Evolutionary conservation across 768 basidiomycete species (phyloP).

Genomic region (Suillus occidentalis): DNA sequence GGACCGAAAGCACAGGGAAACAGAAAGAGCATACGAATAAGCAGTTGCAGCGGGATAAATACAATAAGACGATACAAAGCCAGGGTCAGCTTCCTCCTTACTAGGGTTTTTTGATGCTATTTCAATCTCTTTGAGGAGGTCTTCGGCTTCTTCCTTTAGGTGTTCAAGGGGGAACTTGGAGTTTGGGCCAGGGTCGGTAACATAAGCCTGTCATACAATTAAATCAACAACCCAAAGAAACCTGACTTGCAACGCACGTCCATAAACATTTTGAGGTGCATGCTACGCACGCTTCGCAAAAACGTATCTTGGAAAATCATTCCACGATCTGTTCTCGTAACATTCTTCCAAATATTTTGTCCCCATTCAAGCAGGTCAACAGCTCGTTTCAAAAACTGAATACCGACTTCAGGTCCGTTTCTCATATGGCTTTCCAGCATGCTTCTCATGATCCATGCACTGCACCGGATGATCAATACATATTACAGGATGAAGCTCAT

Average conservation of each 20-base stretch:
- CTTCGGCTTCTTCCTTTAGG: constrained; percentile 21
- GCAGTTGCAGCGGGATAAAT: constrained; percentile 16
- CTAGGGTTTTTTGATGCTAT: not conserved
- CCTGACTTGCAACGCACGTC: not conserved
- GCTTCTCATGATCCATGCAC: constrained; percentile 22
- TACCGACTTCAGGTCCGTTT: not conserved
- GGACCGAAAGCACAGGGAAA: not conserved
- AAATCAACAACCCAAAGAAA: not conserved
- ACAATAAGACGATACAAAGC: constrained; percentile 17
- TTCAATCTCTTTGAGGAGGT: constrained; percentile 14
- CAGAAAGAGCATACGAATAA: constrained; percentile 13
- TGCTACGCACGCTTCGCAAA: constrained; percentile 7
- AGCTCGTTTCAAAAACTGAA: constrained; percentile 14
- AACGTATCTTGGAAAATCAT: constrained; percentile 22
- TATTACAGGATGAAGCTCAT: not conserved
- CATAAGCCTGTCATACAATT: constrained; percentile 2
- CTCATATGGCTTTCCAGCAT: constrained; percentile 10
- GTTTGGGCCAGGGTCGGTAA: constrained; percentile 2
- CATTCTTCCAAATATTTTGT: constrained; percentile 15
- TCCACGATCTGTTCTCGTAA: constrained; percentile 16
- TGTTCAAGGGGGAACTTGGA: constrained; percentile 12
- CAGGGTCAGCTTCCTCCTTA: constrained; percentile 6
- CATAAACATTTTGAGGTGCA: constrained; percentile 7
- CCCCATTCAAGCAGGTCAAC: constrained; percentile 21
- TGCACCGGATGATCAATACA: constrained; percentile 1